Percentiles rank a stretch among this genome's conserved stretches.
These are phyloP conservation scores for Clonostachys solani DNA, from an alignment of 2,329 filamentous ascomycete genomes.

Conservation along the genomic window DNA sequence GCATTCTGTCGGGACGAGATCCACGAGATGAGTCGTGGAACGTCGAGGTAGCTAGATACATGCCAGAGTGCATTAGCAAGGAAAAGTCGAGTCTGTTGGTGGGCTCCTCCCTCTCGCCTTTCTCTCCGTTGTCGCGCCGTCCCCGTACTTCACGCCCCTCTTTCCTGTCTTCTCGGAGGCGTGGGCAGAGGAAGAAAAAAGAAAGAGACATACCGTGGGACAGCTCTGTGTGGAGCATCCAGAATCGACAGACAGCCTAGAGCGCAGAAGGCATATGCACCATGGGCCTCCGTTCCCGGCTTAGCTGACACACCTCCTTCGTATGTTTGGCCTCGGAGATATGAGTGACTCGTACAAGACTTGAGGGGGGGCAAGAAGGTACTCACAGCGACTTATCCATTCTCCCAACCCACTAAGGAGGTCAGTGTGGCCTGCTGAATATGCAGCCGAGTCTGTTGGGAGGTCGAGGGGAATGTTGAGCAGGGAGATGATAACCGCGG, in stretches of 20 bases:
- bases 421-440: slow-evolving; percentile 53
- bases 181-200: no score
- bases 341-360: background rate
- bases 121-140: no score
- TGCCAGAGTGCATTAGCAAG: no score
- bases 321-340: slow-evolving; percentile 72
- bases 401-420: slow-evolving; percentile 72
- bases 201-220: slow-evolving; percentile 61
- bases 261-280: slow-evolving; percentile 93
- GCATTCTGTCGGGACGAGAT: slow-evolving; percentile 84
- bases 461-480: slow-evolving; percentile 80
- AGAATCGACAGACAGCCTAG: slow-evolving; percentile 85
- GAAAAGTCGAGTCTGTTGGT: slow-evolving; percentile 16
- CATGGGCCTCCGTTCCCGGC: slow-evolving; percentile 88
- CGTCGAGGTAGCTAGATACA: slow-evolving; percentile 62
- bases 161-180: no score
- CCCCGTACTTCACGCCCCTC: no score
- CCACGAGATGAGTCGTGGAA: slow-evolving; percentile 78
- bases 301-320: slow-evolving; percentile 89
- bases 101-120: background rate
- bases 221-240: slow-evolving; percentile 69
- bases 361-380: slow-evolving; percentile 10
- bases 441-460: slow-evolving; percentile 65
- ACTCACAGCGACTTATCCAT: slow-evolving; percentile 77
- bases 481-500: slow-evolving; percentile 77